Conservation (phyloP, 345 rosid genomes). For the Populus euphratica region DNA sequence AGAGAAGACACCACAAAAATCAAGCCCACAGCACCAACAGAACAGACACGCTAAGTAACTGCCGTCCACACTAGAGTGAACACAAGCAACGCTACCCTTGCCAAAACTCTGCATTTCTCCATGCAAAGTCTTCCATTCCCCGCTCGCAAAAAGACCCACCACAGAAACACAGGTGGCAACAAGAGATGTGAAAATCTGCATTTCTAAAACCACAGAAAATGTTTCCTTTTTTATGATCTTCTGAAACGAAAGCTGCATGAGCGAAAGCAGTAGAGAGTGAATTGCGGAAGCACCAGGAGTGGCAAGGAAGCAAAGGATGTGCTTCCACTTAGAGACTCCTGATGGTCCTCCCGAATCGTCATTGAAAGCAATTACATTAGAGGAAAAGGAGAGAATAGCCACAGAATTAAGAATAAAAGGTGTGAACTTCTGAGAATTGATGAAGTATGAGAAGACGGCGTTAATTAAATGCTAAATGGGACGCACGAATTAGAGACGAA, state of each 20-base stretch:
- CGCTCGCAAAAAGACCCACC: conserved; percentile 54
- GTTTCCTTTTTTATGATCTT: conserved; percentile 53
- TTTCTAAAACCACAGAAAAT: conserved; percentile 49
- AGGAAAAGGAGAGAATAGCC: conserved; percentile 61
- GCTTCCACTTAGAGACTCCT: conserved; percentile 52
- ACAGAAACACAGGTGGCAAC: conserved; percentile 42
- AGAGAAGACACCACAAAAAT: conserved; percentile 62
- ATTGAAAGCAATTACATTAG: conserved; percentile 57
- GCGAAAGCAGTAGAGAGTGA: conserved; percentile 77
- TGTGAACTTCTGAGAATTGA: conserved; percentile 77
- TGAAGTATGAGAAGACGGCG: conserved; percentile 62
- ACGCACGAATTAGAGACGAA: conserved; percentile 69
- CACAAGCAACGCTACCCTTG: conserved; percentile 44
- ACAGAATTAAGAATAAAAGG: conserved; percentile 51
- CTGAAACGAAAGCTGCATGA: conserved; percentile 71
- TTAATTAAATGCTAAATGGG: conserved; percentile 65
- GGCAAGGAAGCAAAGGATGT: conserved; percentile 49
- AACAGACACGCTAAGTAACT: conserved; percentile 58
- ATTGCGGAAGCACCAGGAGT: conserved; percentile 68
- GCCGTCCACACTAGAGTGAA: conserved; percentile 54
- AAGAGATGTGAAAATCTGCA: conserved; percentile 54
- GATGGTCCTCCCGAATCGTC: conserved; percentile 53
- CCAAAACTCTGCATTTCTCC: conserved; percentile 49
- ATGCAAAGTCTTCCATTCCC: conserved; percentile 62
- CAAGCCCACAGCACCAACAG: conserved; percentile 71